Evolutionary conservation across 306 rosid genomes (phyloP), one percentile per base, ranked within the genome.

Genomic region (Datisca glomerata): DNA sequence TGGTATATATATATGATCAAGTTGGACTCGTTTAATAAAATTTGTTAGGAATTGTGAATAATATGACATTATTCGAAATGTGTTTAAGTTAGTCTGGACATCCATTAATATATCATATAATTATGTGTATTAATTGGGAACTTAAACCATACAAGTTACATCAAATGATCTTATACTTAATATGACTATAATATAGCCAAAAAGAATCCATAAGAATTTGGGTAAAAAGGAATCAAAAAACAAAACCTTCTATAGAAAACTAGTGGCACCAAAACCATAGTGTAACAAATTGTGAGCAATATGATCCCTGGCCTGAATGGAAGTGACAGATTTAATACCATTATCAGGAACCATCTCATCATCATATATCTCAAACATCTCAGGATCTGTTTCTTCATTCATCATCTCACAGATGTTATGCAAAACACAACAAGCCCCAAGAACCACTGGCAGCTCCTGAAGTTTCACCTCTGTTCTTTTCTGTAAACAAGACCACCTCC

Each of bases 381-480:
- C 56, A 1, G 75, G 55, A 7, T 63, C 85, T 51, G 72, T 65
- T 12, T 11, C 61, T 25, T 85, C 93, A 3, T 70, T 60, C 7
- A 63, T 71, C 78, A 80, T 74, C 56, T 82, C 79, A 37, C 96
- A 85, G 7, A 85, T 80, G 27, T 85, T 85, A 48, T 85, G 93
- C 67, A 85, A 23, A 47, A 78, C 89, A 67, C 96, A 85, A 27
- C 96, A 85, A 49, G 93, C 96, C 0, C 96, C 93, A 36, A 80
- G 85, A 50, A 80, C 69, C 18, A 45, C 74, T 1, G 93, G 96
- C 75, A 85, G 51, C 8, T 80, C 96, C 52, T 85, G 82, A 3
- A 85, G 77, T 40, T 85, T 85, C 44, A 67, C 89, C 52, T 85
- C 96, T 0, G 82, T 75, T 38, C 96, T 81, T 74, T 70, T 85